Evolutionary conservation across 2,329 filamentous ascomycete species (phyloP).

Genomic region (Epichloe scottii): DNA sequence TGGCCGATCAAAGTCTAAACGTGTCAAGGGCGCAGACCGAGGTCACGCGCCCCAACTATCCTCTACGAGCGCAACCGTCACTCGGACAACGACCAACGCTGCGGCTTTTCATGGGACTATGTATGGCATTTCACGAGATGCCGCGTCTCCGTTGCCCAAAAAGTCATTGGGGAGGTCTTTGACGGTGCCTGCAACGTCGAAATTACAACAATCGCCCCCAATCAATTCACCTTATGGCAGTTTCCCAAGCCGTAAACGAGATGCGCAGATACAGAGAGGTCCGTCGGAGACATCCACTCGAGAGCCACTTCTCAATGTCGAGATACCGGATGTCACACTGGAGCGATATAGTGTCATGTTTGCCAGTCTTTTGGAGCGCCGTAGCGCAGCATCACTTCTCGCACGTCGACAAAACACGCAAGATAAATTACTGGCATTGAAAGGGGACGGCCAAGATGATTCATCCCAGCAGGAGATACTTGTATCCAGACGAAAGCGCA

Average conservation of each 20-base stretch:
- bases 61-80: neutral
- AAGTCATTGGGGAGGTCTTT: neutral
- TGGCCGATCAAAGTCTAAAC: constrained; percentile 27
- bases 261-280: neutral
- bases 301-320: constrained; percentile 50
- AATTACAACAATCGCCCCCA: neutral
- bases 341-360: constrained; percentile 96
- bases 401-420: constrained; percentile 46
- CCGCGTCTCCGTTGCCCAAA: neutral
- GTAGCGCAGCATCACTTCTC: constrained; percentile 28
- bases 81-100: neutral
- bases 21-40: constrained; percentile 8
- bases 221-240: neutral
- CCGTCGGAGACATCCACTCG: neutral
- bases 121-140: neutral
- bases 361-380: constrained; percentile 50
- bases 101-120: neutral
- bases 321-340: constrained; percentile 69
- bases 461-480: constrained; percentile 15
- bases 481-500: neutral
- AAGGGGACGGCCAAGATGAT: neutral
- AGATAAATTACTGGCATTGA: constrained; percentile 30
- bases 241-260: neutral
- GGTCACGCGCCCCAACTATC: constrained; percentile 7
- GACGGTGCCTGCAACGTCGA: neutral